Evolutionary conservation across 2,329 filamentous ascomycete species (phyloP).

Genomic region (Beauveria pseudobassiana): DNA sequence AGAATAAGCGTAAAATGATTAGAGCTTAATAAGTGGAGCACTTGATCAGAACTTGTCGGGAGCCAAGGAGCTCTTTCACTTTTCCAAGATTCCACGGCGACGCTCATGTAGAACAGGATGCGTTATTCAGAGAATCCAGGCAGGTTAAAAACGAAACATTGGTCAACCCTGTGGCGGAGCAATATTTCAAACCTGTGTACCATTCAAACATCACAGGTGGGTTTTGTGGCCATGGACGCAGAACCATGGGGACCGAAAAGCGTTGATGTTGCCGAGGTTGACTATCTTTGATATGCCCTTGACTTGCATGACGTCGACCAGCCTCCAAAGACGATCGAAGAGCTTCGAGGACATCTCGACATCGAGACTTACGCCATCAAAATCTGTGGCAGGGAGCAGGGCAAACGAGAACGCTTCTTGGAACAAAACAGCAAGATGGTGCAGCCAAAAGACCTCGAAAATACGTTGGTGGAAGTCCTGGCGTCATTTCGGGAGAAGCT

Average conservation of each 20-base stretch:
- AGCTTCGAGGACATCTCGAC: neutral
- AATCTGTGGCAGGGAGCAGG: neutral
- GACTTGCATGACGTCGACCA: neutral
- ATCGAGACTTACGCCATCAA: neutral
- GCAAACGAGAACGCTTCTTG: neutral
- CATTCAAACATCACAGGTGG: neutral
- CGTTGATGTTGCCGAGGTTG: neutral
- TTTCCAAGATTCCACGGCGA: neutral
- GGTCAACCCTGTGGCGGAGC: neutral
- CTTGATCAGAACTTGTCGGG: neutral
- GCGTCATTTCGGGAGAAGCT: neutral
- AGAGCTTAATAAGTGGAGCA: too few species aligned
- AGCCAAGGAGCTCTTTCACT: neutral
- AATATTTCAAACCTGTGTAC: neutral
- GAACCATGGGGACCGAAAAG: neutral
- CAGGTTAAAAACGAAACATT: neutral
- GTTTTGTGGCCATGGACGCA: neutral
- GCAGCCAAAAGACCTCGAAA: neutral
- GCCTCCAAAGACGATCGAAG: neutral
- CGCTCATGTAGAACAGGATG: neutral
- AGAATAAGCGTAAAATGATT: too few species aligned
- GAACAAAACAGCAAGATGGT: neutral
- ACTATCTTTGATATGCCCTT: constrained; percentile 3
- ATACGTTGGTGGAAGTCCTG: neutral
- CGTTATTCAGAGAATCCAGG: neutral